phyloP scores from a whole-genome alignment of 108 stramenopile genomes.

The Hondaea fermentalgiana region DNA sequence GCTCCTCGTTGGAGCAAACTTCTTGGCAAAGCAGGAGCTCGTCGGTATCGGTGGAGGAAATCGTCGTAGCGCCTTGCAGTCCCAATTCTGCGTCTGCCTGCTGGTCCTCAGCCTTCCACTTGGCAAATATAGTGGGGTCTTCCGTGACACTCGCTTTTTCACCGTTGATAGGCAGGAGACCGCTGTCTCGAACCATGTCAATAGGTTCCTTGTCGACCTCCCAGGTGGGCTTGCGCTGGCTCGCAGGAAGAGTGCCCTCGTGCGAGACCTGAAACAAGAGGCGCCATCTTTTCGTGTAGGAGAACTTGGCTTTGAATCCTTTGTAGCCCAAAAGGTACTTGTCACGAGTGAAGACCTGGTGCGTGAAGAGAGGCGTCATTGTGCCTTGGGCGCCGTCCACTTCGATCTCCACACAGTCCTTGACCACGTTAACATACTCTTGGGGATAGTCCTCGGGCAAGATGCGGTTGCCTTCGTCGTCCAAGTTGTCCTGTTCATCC shows the following conservation, averaged over 20 bases:
- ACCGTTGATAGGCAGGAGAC: background rate
- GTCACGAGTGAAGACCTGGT: background rate
- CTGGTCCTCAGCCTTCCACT: background rate
- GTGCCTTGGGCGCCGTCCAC: background rate
- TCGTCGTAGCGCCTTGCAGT: background rate
- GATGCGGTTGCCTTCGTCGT: background rate
- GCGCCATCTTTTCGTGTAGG: background rate
- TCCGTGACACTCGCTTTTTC: background rate
- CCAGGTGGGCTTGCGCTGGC: background rate
- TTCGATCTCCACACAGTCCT: background rate
- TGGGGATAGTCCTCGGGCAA: background rate
- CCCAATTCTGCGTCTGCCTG: background rate
- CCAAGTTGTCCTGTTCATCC: background rate
- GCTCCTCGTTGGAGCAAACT: background rate
- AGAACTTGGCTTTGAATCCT: background rate
- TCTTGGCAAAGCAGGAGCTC: background rate
- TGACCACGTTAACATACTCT: background rate
- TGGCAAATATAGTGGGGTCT: background rate
- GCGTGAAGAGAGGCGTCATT: background rate
- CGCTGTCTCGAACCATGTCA: background rate
- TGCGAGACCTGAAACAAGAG: background rate
- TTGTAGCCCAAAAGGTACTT: background rate
- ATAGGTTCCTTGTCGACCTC: background rate
- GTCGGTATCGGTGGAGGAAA: background rate
- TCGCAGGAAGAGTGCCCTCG: background rate